A percentile compares a stretch with the other conserved stretches of the same genome.
phyloP scores from a whole-genome alignment of 176 grass and related monocot species.

The Triticum turgidum region DNA sequence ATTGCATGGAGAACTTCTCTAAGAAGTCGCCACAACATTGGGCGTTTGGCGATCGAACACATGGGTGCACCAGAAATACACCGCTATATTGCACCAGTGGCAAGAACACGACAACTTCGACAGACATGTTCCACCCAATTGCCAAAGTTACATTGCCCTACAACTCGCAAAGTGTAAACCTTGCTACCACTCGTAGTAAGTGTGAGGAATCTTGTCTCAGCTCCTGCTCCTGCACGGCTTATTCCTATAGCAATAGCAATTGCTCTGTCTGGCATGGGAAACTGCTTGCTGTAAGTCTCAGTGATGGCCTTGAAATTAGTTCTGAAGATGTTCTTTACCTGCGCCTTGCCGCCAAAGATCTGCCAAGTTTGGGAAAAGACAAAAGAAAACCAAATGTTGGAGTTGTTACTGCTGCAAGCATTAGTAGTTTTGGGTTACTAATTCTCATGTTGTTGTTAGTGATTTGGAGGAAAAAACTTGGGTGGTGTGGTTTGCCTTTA shows the following conservation, averaged over 20 bases:
- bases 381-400: constrained; percentile 11
- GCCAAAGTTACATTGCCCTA: constrained; percentile 25
- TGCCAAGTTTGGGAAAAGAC: background rate
- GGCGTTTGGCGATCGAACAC: constrained; percentile 34
- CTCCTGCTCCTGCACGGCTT: background rate
- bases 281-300: background rate
- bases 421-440: background rate
- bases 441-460: background rate
- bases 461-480: background rate
- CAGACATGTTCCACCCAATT: constrained; percentile 43
- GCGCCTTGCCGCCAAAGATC: constrained; percentile 42
- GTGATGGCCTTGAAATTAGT: background rate
- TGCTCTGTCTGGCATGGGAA: constrained; percentile 6
- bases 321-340: constrained; percentile 44
- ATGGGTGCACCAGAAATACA: constrained; percentile 37
- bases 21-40: background rate
- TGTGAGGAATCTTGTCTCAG: background rate
- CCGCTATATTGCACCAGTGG: constrained; percentile 32
- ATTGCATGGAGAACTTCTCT: background rate
- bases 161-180: background rate
- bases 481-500: background rate
- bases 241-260: background rate
- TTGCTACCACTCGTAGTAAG: constrained; percentile 1
- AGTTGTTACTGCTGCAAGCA: constrained; percentile 1
- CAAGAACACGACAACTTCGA: constrained; percentile 10